Base-by-base conservation (phyloP, 352 stramenopile genomes). In the Pythium biforme region DNA sequence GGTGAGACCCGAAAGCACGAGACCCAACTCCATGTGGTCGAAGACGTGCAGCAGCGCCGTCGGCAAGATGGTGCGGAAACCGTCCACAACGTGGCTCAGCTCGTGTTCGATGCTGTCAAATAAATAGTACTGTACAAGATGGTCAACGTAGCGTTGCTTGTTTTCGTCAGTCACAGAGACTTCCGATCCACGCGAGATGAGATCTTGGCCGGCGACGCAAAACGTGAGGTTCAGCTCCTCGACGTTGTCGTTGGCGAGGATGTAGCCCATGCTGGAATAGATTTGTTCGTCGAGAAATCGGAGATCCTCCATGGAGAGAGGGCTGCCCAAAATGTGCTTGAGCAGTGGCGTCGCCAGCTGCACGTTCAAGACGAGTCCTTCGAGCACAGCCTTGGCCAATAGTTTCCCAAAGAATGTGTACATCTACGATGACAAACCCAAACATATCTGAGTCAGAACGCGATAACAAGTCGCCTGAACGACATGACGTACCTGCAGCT, bases 11-110 rank as follows among this genome's bases (percentile, higher is more conserved):
- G 81, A 90, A 9, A 95, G 55, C 34, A 95, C 45, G 14, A 95
- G 58, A n/a, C 92, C 86, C 1, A 99, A 75, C 76, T 99, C 97
- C 76, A 98, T 96, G 74, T 98, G 98, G 69, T 99, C 97, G 68
- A 99, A 99, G 12, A 99, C 77, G 43, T 97, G 96, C 11, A 99
- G 78, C 20, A 98, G 73, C n/a, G 90, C 85, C 62, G 98, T 92
- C 2, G 92, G 96, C 19, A 99, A 86, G 17, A 99, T 86, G 59
- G 97, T 96, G 59, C 94, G 97, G 48, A 99, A 94, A 15, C 97
- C 86, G 5, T 82, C 70, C 43, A 88, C 55, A 4, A 94, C 72
- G 25, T 68, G 95, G 43, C 76, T 83, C 14, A 99, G 68, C 73
- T 99, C 94, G 2, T 71, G 48, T 54, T 77, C 68, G 49, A 99